These are phyloP conservation scores for Aspergillus ustus DNA, from an alignment of 2,329 filamentous ascomycete genomes.

Conservation along the genomic window DNA sequence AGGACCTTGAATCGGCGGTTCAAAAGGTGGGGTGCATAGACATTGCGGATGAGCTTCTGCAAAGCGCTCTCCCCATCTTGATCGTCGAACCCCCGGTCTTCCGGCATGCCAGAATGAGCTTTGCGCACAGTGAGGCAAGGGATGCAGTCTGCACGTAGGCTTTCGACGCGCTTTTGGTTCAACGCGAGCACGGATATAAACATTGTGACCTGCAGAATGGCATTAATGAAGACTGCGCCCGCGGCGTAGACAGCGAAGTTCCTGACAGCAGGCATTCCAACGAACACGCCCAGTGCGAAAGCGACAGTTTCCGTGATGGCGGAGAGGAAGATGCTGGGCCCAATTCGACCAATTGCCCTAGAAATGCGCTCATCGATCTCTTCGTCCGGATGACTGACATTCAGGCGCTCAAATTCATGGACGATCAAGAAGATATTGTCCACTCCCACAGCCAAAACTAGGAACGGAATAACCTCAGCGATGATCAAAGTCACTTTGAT, in stretches of 20 bases:
- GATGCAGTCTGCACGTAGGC: slow-evolving; percentile 86
- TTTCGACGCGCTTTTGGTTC: slow-evolving; percentile 90
- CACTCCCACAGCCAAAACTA: slow-evolving; percentile 93
- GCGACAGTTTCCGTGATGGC: slow-evolving; percentile 93
- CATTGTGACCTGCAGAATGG: slow-evolving; percentile 94
- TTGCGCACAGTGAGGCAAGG: slow-evolving; percentile 83
- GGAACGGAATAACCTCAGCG: slow-evolving; percentile 96
- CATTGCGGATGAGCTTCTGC: slow-evolving; percentile 86
- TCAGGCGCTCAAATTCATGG: slow-evolving; percentile 95
- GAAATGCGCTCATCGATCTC: slow-evolving; percentile 84
- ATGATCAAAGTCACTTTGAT: slow-evolving; percentile 97
- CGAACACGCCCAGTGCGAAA: slow-evolving; percentile 89
- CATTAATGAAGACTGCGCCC: slow-evolving; percentile 95
- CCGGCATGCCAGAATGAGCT: slow-evolving; percentile 68
- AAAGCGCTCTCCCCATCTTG: slow-evolving; percentile 78
- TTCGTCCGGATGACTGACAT: slow-evolving; percentile 86
- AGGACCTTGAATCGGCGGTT: slow-evolving; percentile 77
- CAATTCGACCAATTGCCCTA: slow-evolving; percentile 91
- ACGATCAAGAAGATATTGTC: slow-evolving; percentile 99
- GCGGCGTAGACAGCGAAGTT: slow-evolving; percentile 98
- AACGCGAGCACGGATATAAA: slow-evolving; percentile 90
- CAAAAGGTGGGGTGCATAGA: slow-evolving; percentile 81
- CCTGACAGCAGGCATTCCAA: slow-evolving; percentile 95
- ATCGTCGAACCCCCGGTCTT: slow-evolving; percentile 70
- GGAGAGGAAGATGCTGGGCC: slow-evolving; percentile 92